Evolutionary conservation across 2,329 filamentous ascomycete genomes (phyloP).

Genomic region (Colletotrichum filicis): DNA sequence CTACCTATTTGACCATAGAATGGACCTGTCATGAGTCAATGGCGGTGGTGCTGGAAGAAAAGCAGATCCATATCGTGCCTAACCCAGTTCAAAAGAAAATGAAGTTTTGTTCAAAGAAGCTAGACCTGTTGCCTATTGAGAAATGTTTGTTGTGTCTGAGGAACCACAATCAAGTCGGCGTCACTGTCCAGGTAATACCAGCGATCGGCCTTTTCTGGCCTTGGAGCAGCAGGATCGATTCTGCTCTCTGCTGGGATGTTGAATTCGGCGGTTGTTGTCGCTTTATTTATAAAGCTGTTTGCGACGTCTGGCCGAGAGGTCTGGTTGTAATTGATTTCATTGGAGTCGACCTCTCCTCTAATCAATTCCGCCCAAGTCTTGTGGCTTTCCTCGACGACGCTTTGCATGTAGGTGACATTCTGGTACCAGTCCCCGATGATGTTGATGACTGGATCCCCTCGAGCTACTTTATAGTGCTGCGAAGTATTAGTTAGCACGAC

Average conservation of each 20-base stretch:
- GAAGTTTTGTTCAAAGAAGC: neutral
- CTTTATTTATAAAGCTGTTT: slow-evolving; percentile 47
- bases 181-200: slow-evolving; percentile 52
- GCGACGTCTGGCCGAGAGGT: slow-evolving; percentile 45
- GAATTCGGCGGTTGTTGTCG: slow-evolving; percentile 45
- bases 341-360: slow-evolving; percentile 47
- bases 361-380: slow-evolving; percentile 52
- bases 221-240: slow-evolving; percentile 42
- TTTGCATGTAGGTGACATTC: slow-evolving; percentile 44
- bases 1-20: neutral
- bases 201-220: slow-evolving; percentile 46
- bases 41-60: neutral
- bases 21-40: too few relatives aligned
- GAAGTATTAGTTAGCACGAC: neutral
- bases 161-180: slow-evolving; percentile 42
- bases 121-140: slow-evolving; percentile 6
- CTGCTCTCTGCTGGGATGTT: slow-evolving; percentile 44
- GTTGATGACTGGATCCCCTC: slow-evolving; percentile 47
- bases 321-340: slow-evolving; percentile 54
- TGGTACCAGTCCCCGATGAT: slow-evolving; percentile 51
- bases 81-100: too few relatives aligned
- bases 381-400: slow-evolving; percentile 49
- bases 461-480: slow-evolving; percentile 54
- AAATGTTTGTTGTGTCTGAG: neutral
- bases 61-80: neutral